These are phyloP conservation scores for Arthromyces matolae DNA, from an alignment of 768 basidiomycete genomes.

Conservation along the genomic window DNA sequence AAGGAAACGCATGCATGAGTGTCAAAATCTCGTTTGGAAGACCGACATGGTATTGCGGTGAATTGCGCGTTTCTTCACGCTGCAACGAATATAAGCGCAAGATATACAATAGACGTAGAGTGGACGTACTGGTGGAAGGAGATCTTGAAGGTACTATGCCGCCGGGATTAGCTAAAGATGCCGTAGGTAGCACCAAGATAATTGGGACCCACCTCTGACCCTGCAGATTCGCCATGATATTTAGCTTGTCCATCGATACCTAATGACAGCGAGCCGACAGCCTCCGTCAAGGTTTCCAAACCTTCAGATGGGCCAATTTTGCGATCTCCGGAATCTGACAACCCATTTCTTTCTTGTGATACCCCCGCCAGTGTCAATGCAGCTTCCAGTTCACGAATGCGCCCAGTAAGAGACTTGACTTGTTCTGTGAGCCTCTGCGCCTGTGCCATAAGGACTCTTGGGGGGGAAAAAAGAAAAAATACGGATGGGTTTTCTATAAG, in stretches of 20 bases:
- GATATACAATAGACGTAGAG: background rate
- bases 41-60: conserved; percentile 23
- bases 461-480: too few relatives aligned
- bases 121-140: conserved; percentile 22
- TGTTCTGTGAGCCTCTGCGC: conserved; percentile 45
- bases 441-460: conserved; percentile 49
- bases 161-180: background rate
- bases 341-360: background rate
- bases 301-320: conserved; percentile 16
- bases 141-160: conserved; percentile 36
- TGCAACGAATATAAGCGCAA: conserved; percentile 6
- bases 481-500: too few relatives aligned
- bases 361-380: conserved; percentile 29
- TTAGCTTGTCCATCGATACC: conserved; percentile 44
- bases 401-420: conserved; percentile 37
- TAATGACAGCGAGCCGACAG: conserved; percentile 47
- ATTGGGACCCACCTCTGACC: conserved; percentile 39
- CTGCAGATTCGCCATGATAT: conserved; percentile 48
- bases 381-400: conserved; percentile 44
- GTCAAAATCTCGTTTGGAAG: conserved; percentile 42
- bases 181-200: background rate
- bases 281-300: conserved; percentile 32
- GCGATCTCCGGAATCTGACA: conserved; percentile 6
- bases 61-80: conserved; percentile 14
- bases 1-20: conserved; percentile 46